phyloP scores from a whole-genome alignment of 345 rosid species.

The Hibiscus tridactylites region DNA sequence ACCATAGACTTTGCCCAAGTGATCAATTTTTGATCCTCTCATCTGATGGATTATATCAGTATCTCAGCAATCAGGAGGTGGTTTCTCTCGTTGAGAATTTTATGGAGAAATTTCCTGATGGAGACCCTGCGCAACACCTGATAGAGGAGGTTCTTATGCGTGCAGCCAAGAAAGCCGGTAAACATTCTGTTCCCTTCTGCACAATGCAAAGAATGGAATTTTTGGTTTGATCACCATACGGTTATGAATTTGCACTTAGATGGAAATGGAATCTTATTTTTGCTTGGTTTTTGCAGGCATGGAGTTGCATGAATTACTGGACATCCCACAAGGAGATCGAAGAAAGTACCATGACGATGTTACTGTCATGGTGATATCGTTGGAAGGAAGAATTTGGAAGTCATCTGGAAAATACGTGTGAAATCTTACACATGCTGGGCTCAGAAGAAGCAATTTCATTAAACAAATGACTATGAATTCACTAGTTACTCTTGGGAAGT shows the following conservation, averaged over 20 bases:
- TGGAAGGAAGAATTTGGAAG: slow-evolving; percentile 98
- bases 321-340: slow-evolving; percentile 95
- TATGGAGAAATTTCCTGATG: slow-evolving; percentile 93
- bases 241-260: background rate
- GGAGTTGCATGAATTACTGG: slow-evolving; percentile 84
- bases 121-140: slow-evolving; percentile 93
- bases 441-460: slow-evolving; percentile 1
- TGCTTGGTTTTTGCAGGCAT: slow-evolving; percentile 42
- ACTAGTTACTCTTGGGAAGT: too few relatives aligned
- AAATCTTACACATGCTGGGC: background rate
- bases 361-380: slow-evolving; percentile 89
- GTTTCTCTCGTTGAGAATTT: slow-evolving; percentile 70
- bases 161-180: slow-evolving; percentile 99
- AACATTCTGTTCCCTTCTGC: background rate
- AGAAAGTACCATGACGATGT: slow-evolving; percentile 95
- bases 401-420: slow-evolving; percentile 76
- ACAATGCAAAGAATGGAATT: background rate
- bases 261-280: background rate
- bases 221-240: too few relatives aligned
- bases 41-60: slow-evolving; percentile 94
- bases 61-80: slow-evolving; percentile 82
- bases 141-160: slow-evolving; percentile 86
- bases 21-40: slow-evolving; percentile 90
- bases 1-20: slow-evolving; percentile 64
- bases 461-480: too few relatives aligned